These are phyloP conservation scores for Neurospora hispaniola DNA, from an alignment of 495 filamentous ascomycete genomes.

Conservation along the genomic window DNA sequence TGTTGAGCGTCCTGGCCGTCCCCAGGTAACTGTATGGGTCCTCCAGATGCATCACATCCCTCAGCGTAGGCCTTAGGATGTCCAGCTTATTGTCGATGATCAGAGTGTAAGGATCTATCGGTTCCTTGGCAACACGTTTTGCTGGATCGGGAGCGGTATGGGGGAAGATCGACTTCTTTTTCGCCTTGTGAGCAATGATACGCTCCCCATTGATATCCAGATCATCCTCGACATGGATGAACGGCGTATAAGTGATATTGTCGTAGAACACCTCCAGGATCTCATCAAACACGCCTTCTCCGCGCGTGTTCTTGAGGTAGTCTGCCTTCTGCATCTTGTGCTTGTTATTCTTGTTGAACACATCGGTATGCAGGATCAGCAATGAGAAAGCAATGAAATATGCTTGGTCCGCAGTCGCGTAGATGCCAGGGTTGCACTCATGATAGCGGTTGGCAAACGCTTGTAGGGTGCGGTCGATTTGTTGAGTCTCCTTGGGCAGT, in stretches of 20 bases:
- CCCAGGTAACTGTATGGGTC: constrained; percentile 86
- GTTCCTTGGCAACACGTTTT: constrained; percentile 60
- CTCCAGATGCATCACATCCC: constrained; percentile 83
- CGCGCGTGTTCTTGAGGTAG: constrained; percentile 88
- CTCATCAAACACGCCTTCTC: constrained; percentile 82
- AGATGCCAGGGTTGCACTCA: constrained; percentile 97
- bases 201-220: constrained; percentile 69
- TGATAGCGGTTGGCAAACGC: constrained; percentile 94
- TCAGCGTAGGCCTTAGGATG: constrained; percentile 68
- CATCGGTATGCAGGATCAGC: constrained; percentile 91
- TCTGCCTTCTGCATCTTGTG: constrained; percentile 96
- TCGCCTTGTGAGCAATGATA: constrained; percentile 54
- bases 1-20: constrained; percentile 59
- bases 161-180: constrained; percentile 63
- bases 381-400: constrained; percentile 97
- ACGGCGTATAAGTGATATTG: constrained; percentile 95
- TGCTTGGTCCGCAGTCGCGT: constrained; percentile 81
- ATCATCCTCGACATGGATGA: constrained; percentile 93
- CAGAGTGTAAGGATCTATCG: constrained; percentile 87
- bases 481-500: constrained; percentile 92
- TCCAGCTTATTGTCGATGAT: constrained; percentile 86
- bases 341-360: constrained; percentile 99
- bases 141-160: constrained; percentile 51
- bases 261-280: constrained; percentile 95
- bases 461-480: constrained; percentile 90